Percentiles rank a stretch among this genome's conserved stretches.
phyloP scores from a whole-genome alignment of 352 stramenopile species.

The Saprolegnia diclina region DNA sequence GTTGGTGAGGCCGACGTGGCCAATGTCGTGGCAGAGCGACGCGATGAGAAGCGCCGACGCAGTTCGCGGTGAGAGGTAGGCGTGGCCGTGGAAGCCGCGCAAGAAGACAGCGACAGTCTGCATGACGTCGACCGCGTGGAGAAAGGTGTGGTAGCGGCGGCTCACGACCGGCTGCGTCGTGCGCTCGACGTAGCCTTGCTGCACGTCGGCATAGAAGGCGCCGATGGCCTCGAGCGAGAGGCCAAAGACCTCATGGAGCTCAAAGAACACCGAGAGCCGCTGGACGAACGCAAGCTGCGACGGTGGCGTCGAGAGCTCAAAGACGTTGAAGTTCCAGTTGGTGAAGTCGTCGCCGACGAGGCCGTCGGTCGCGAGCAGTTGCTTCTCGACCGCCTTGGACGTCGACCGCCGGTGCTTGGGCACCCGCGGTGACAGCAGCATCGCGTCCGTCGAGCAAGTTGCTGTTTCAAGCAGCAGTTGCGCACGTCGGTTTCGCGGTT shows the following conservation, averaged over 20 bases:
- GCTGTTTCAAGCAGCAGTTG: background rate
- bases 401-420: background rate
- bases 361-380: conserved; percentile 1
- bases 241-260: conserved; percentile 1
- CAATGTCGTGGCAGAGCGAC: conserved; percentile 23
- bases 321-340: conserved; percentile 23
- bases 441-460: background rate
- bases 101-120: conserved; percentile 21
- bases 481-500: too few relatives aligned
- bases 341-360: background rate
- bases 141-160: conserved; percentile 23
- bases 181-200: conserved; percentile 6
- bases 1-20: conserved; percentile 19
- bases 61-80: background rate
- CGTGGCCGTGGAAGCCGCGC: conserved; percentile 1
- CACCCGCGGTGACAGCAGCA: background rate
- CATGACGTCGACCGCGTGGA: conserved; percentile 23
- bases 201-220: conserved; percentile 11
- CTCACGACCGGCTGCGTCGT: background rate
- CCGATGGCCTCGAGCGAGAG: background rate
- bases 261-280: conserved; percentile 7
- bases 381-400: conserved; percentile 4
- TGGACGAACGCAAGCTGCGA: conserved; percentile 13
- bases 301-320: conserved; percentile 7
- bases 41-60: conserved; percentile 15